phyloP scores from a whole-genome alignment of 495 filamentous ascomycete species.

The Darksidea phi region DNA sequence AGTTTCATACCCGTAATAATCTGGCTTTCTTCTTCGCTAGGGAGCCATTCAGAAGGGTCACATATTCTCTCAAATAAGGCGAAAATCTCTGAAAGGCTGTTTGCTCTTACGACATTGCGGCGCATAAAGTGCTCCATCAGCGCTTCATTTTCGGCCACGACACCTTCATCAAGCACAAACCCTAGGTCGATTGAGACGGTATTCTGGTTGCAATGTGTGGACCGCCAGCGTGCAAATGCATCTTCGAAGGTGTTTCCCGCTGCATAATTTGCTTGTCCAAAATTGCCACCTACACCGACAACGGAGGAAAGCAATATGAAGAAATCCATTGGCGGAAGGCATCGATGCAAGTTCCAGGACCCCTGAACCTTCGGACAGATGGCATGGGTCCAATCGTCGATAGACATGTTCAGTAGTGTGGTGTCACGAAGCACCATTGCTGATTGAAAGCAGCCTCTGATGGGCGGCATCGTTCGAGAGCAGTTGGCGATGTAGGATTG shows the following conservation, averaged over 20 bases:
- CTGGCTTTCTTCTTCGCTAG: too few species aligned
- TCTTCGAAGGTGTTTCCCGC: slow-evolving; percentile 9
- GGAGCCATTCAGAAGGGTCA: too few species aligned
- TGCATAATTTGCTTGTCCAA: slow-evolving; percentile 1
- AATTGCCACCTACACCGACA: not conserved
- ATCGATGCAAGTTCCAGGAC: slow-evolving; percentile 14
- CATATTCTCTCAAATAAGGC: too few species aligned
- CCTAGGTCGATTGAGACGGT: slow-evolving; percentile 4
- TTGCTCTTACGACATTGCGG: not conserved
- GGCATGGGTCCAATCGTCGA: not conserved
- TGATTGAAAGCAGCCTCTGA: slow-evolving; percentile 12
- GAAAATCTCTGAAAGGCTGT: too few species aligned
- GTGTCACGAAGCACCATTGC: slow-evolving; percentile 20
- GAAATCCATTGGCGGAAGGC: slow-evolving; percentile 14
- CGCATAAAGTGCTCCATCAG: not conserved
- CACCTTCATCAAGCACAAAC: not conserved
- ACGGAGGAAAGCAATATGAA: slow-evolving; percentile 11
- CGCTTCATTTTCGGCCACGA: slow-evolving; percentile 10
- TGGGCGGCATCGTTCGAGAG: not conserved
- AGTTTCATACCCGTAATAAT: too few species aligned
- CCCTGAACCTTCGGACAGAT: slow-evolving; percentile 11
- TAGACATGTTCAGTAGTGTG: slow-evolving; percentile 10
- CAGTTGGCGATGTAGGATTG: not conserved
- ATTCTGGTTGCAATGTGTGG: not conserved
- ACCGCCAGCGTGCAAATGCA: not conserved